phyloP scores from a whole-genome alignment of 495 filamentous ascomycete species.

The Tuber indicum region DNA sequence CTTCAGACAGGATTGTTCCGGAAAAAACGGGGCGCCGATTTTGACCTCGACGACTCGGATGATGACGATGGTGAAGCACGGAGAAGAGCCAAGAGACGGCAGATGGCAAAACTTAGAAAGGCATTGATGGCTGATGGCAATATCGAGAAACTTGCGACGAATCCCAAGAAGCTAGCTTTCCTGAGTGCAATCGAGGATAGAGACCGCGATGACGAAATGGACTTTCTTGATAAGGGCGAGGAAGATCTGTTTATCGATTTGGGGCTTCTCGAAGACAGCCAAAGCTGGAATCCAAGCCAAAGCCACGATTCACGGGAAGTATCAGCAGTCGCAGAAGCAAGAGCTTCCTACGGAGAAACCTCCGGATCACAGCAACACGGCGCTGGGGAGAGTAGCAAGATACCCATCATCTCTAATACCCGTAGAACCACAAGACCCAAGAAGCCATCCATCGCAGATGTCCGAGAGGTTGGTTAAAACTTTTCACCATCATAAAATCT shows the following conservation, averaged over 20 bases:
- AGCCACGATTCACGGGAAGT: constrained; percentile 39
- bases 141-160: constrained; percentile 79
- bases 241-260: constrained; percentile 47
- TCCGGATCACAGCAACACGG: neutral
- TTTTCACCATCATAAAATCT: constrained; percentile 34
- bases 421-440: constrained; percentile 27
- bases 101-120: constrained; percentile 88
- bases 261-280: constrained; percentile 46
- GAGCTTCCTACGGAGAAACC: constrained; percentile 10
- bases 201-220: constrained; percentile 69
- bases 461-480: constrained; percentile 34
- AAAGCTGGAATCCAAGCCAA: constrained; percentile 39
- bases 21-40: constrained; percentile 65
- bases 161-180: constrained; percentile 86
- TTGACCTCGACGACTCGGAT: constrained; percentile 73
- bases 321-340: constrained; percentile 48
- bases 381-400: neutral
- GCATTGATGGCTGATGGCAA: constrained; percentile 85
- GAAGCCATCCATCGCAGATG: constrained; percentile 30
- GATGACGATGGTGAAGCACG: constrained; percentile 71
- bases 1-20: constrained; percentile 80
- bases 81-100: constrained; percentile 70
- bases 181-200: constrained; percentile 80
- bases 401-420: constrained; percentile 10
- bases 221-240: constrained; percentile 60